phyloP scores from a whole-genome alignment of 192 early-diverging fungal species.

The Coemansia sp. region DNA sequence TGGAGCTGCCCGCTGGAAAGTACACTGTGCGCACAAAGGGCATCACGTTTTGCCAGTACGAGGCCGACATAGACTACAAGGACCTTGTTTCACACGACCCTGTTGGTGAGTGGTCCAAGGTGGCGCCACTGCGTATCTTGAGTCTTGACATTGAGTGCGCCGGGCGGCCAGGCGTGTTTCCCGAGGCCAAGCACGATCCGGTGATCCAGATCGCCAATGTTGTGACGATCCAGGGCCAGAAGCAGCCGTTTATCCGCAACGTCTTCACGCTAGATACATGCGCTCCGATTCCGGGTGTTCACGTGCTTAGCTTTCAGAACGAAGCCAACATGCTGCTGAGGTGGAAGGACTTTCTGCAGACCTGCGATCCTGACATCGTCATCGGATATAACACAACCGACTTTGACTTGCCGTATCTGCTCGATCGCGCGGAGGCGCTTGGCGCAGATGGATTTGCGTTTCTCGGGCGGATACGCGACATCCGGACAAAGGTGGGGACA shows the following conservation, averaged over 20 bases:
- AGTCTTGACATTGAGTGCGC: constrained; percentile 99
- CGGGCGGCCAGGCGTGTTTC: constrained; percentile 93
- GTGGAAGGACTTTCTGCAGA: constrained; percentile 87
- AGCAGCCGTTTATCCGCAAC: constrained; percentile 87
- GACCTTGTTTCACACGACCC: constrained; percentile 82
- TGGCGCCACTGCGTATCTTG: constrained; percentile 91
- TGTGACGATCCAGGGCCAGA: constrained; percentile 88
- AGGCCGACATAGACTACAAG: constrained; percentile 74
- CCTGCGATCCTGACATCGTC: constrained; percentile 88
- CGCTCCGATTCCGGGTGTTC: constrained; percentile 88
- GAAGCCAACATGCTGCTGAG: constrained; percentile 75
- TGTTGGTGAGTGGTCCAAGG: constrained; percentile 87
- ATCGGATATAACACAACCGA: constrained; percentile 97
- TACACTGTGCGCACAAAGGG: constrained; percentile 60
- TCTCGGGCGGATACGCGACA: constrained; percentile 69
- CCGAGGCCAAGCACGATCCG: constrained; percentile 86
- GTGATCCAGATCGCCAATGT: constrained; percentile 98
- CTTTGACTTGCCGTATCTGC: constrained; percentile 95
- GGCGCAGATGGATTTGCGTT: constrained; percentile 77
- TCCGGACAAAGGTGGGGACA: constrained; percentile 25
- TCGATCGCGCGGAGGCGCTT: constrained; percentile 84
- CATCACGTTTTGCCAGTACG: constrained; percentile 68
- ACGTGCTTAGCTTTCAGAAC: constrained; percentile 75
- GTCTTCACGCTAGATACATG: constrained; percentile 92
- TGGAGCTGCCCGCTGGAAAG: constrained; percentile 78